phyloP scores from a whole-genome alignment of 257 asterid genomes.

The Echites panduratus region DNA sequence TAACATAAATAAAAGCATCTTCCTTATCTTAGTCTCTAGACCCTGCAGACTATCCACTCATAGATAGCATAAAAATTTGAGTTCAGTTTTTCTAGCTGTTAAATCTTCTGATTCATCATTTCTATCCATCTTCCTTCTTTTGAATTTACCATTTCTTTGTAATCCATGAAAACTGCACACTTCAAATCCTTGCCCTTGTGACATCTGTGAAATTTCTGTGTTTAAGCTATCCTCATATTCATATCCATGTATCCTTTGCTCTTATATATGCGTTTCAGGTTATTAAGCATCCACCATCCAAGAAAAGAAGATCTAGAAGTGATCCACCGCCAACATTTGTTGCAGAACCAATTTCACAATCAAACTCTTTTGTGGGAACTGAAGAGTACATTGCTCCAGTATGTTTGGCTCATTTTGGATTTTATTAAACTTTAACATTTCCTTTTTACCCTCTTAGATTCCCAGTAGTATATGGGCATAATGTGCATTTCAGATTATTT shows the following conservation, averaged over 20 bases:
- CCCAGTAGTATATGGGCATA: neutral
- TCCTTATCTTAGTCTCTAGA: neutral
- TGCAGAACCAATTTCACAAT: constrained; percentile 85
- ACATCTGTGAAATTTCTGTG: neutral
- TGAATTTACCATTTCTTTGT: neutral
- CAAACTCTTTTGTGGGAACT: constrained; percentile 96
- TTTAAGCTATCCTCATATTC: neutral
- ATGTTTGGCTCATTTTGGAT: constrained; percentile 10
- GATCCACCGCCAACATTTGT: constrained; percentile 77
- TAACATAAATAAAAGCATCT: neutral
- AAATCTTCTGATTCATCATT: neutral
- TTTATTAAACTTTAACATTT: neutral
- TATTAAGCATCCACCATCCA: constrained; percentile 57
- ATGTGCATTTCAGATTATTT: too few species aligned
- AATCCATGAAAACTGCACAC: neutral
- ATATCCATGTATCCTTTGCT: neutral
- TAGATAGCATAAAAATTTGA: neutral
- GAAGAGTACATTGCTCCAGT: constrained; percentile 99
- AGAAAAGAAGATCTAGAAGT: constrained; percentile 57
- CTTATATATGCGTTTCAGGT: constrained; percentile 38
- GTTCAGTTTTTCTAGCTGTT: neutral
- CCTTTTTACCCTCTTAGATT: neutral
- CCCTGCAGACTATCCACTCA: neutral
- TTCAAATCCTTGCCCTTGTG: neutral
- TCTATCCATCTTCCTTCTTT: neutral